Conservation (phyloP, 495 filamentous ascomycete genomes). For the Hyaloscypha variabilis region DNA sequence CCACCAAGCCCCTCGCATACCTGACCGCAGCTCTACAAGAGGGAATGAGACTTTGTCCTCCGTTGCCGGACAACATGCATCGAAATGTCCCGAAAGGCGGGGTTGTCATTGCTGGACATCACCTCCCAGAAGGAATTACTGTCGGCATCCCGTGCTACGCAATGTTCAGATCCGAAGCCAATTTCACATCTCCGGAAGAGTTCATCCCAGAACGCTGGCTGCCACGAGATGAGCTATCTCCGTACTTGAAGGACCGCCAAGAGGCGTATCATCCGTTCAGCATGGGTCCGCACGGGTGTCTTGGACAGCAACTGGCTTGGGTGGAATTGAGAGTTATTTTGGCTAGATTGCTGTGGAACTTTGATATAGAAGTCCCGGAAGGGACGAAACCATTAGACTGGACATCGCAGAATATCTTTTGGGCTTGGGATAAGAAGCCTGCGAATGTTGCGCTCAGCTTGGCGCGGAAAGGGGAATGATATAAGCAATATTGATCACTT, state of each 20-base stretch:
- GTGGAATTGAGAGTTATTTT: constrained; percentile 55
- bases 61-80: neutral
- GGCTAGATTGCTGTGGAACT: constrained; percentile 53
- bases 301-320: constrained; percentile 42
- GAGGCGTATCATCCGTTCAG: neutral
- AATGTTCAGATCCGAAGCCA: neutral
- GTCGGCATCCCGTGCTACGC: neutral
- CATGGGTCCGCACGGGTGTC: constrained; percentile 3
- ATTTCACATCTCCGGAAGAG: neutral
- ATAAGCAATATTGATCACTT: too few relatives aligned
- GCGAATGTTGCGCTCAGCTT: neutral
- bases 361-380: constrained; percentile 38
- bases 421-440: constrained; percentile 1
- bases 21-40: constrained; percentile 61
- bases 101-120: neutral
- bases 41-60: constrained; percentile 41
- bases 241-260: neutral
- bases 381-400: neutral
- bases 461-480: neutral
- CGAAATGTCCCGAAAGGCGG: neutral
- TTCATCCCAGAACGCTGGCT: neutral
- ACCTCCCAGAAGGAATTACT: neutral
- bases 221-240: too few relatives aligned
- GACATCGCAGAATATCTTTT: constrained; percentile 3
- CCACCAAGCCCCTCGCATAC: constrained; percentile 47